Evolutionary conservation across 495 filamentous ascomycete genomes (phyloP).

Genomic region (Xylaria grammica): DNA sequence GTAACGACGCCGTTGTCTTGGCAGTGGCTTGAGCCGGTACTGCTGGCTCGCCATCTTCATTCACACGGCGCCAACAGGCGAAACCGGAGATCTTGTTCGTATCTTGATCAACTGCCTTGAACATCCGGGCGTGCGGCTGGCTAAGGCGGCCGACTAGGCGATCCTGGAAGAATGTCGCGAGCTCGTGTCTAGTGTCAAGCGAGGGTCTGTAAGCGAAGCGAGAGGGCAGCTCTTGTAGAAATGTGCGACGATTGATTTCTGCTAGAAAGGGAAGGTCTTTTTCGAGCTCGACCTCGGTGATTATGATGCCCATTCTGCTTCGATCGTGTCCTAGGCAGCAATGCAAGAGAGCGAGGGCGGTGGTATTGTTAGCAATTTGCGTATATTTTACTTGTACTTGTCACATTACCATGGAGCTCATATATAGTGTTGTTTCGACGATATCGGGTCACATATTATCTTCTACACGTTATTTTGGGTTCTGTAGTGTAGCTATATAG

Average conservation of each 20-base stretch:
- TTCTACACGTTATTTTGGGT: too few relatives aligned
- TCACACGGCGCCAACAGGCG: conserved; percentile 10
- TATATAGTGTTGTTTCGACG: background rate
- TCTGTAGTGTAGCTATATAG: too few relatives aligned
- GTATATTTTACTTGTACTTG: too few relatives aligned
- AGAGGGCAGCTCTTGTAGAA: conserved; percentile 13
- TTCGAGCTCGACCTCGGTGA: background rate
- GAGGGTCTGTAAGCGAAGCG: conserved; percentile 4
- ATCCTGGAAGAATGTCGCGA: conserved; percentile 13
- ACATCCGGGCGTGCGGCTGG: background rate
- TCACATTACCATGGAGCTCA: background rate
- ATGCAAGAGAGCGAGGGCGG: too few relatives aligned
- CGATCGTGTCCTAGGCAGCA: too few relatives aligned
- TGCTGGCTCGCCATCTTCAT: background rate
- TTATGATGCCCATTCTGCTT: background rate
- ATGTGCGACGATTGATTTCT: conserved; percentile 17
- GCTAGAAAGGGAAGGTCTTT: conserved; percentile 15
- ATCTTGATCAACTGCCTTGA: conserved; percentile 8
- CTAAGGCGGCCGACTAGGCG: background rate
- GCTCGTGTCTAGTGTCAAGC: background rate
- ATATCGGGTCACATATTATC: too few relatives aligned
- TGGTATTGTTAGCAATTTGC: background rate
- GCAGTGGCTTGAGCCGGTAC: background rate
- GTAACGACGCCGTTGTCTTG: background rate
- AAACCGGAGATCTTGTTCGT: conserved; percentile 9